These are phyloP conservation scores for Daldinia eschscholtzii DNA, from an alignment of 2,329 filamentous ascomycete genomes.

Conservation along the genomic window DNA sequence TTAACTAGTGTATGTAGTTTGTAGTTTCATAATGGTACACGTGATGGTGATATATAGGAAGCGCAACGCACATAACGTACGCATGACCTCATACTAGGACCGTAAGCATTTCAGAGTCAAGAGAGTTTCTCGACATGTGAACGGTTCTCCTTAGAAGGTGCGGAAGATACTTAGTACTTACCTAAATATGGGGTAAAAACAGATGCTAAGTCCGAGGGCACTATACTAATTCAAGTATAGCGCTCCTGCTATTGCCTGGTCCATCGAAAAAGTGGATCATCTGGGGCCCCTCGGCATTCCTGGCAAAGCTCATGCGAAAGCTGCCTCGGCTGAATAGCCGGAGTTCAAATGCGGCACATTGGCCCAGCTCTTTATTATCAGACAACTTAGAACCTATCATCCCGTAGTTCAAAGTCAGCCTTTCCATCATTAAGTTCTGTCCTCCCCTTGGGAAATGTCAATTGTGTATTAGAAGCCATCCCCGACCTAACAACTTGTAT, in stretches of 20 bases:
- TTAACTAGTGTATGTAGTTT: no score
- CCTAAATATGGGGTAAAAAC: conserved; percentile 15
- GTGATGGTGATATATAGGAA: conserved; percentile 20
- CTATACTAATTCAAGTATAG: conserved; percentile 33
- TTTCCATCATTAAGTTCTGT: conserved; percentile 22
- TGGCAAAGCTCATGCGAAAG: conserved; percentile 42
- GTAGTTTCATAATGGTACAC: conserved; percentile 4
- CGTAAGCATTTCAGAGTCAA: conserved; percentile 13
- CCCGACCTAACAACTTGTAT: not conserved
- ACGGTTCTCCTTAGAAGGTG: conserved; percentile 16
- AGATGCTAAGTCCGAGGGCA: conserved; percentile 6
- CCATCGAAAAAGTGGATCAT: conserved; percentile 20
- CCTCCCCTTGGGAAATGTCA: conserved; percentile 20
- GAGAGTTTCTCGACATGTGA: conserved; percentile 47
- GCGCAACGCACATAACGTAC: conserved; percentile 29
- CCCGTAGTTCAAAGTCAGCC: conserved; percentile 6
- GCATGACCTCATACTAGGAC: conserved; percentile 47
- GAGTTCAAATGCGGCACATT: conserved; percentile 47
- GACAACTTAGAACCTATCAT: conserved; percentile 12
- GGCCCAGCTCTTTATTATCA: conserved; percentile 33
- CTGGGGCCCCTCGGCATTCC: conserved; percentile 50
- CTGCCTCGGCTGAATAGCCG: conserved; percentile 52
- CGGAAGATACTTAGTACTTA: not conserved
- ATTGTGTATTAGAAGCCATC: conserved; percentile 31
- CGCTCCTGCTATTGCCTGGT: conserved; percentile 1